Evolutionary conservation across 768 basidiomycete genomes (phyloP).

Genomic region (Sarcodon aspratus): DNA sequence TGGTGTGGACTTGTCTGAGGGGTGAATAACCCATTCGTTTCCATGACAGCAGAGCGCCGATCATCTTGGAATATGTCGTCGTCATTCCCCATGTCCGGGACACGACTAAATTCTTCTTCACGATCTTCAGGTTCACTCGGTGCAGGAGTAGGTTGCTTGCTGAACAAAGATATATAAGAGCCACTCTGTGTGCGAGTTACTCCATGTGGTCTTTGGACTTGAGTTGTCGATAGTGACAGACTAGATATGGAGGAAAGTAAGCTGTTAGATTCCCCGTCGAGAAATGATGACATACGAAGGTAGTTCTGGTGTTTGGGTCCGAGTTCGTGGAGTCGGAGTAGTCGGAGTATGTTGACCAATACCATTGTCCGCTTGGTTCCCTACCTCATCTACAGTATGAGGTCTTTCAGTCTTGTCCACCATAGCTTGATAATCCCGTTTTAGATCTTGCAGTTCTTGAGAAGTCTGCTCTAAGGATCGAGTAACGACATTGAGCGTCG

Average conservation of each 20-base stretch:
- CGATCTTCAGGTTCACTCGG: constrained; percentile 23
- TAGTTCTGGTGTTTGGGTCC: constrained; percentile 1
- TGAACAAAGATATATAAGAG: constrained; percentile 32
- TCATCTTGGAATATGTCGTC: background rate
- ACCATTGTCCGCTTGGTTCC: background rate
- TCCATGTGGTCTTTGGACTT: constrained; percentile 3
- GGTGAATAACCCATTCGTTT: too few relatives aligned
- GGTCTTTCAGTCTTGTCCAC: background rate
- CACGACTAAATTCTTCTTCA: constrained; percentile 3
- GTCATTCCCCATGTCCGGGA: constrained; percentile 11
- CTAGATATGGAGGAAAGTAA: constrained; percentile 1
- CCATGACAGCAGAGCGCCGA: too few relatives aligned
- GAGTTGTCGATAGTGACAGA: background rate
- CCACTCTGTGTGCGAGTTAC: constrained; percentile 34
- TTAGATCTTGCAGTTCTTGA: background rate
- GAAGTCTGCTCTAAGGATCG: background rate
- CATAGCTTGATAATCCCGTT: background rate
- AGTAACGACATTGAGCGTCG: background rate
- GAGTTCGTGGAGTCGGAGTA: background rate
- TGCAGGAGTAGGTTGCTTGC: constrained; percentile 40
- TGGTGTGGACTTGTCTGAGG: too few relatives aligned
- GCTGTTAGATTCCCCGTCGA: too few relatives aligned
- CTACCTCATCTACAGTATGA: background rate
- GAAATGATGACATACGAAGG: too few relatives aligned
- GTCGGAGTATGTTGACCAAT: background rate